These are phyloP conservation scores for Saturnispora quitensis DNA, from an alignment of 805 yeast genomes.

Conservation along the genomic window DNA sequence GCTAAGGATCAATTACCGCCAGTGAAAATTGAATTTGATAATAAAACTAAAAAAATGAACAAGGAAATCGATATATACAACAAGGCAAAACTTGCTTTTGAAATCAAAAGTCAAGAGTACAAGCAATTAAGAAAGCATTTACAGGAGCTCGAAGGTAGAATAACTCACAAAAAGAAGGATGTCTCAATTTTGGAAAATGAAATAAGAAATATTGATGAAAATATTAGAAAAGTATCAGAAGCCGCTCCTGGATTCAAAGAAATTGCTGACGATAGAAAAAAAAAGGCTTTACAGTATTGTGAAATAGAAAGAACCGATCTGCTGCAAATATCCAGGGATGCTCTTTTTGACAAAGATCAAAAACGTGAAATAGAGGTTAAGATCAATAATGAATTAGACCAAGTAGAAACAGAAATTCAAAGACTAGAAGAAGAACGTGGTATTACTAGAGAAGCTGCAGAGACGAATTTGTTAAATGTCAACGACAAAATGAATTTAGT, in stretches of 20 bases:
- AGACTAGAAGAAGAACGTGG: conserved; percentile 48
- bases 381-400: conserved; percentile 40
- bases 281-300: conserved; percentile 36
- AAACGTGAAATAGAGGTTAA: conserved; percentile 14
- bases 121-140: conserved; percentile 8
- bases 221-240: background rate
- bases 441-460: conserved; percentile 46
- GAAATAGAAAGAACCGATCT: conserved; percentile 36
- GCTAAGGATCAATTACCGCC: conserved; percentile 1
- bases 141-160: conserved; percentile 1
- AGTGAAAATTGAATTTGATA: background rate
- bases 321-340: conserved; percentile 34
- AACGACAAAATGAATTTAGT: conserved; percentile 37
- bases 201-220: conserved; percentile 1
- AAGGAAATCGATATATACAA: background rate
- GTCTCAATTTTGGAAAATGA: conserved; percentile 9
- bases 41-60: background rate
- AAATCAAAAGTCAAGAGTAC: conserved; percentile 5
- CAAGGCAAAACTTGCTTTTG: background rate
- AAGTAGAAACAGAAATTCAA: conserved; percentile 37
- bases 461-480: conserved; percentile 36
- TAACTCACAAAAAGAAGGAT: conserved; percentile 9
- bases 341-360: conserved; percentile 5
- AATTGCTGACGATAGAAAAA: conserved; percentile 1
- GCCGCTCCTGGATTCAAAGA: conserved; percentile 2